Base-by-base conservation (phyloP, 176 grass and related monocot species). In the Carex parvula region DNA sequence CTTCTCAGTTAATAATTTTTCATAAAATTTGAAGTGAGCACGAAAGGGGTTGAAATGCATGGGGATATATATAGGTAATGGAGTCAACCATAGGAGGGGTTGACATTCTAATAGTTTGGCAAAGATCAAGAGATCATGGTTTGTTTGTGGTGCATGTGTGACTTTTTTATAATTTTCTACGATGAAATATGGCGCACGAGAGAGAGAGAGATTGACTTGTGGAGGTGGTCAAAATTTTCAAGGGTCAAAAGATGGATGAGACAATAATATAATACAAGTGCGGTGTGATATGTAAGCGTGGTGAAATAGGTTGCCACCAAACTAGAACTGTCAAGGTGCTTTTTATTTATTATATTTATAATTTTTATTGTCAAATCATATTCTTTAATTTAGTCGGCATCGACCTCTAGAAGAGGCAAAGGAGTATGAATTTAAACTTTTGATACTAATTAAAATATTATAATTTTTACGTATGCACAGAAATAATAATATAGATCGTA, bases 211-310 rank as follows among this genome's bases (percentile, higher is more conserved):
- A 53, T 4, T 21, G n/a, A 64, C 82, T 2, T 16, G 59, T 14
- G 57, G 55, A 17, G 68, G 48, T 48, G 26, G 86, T 88, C 89
- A 91, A 91, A 0, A 44, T 48, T 85, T 91, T 88, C 79, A 59
- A 83, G 52, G 89, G 82, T 88, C 85, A 88, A 86, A 78, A 53
- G 21, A 54, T 82, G 10, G 30, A 18, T 8, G 26, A 59, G 35
- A 35, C 10, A 3, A 50, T 20, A 24, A 37, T 24, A 24, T 24
- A 62, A 54, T 46, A 82, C 33, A 39, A 41, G 79, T 81, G 29
- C 32, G 79, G 9, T 63, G 21, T 42, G 59, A 64, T 57, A 2
- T 64, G 12, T 64, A 46, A 64, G 79, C 37, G 60, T 48, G 60
- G 72, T 37, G 2, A 42, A 50, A 22, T 50, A 52, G 70, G 70